These are phyloP conservation scores for Fusarium xylarioides DNA, from an alignment of 2,329 filamentous ascomycete genomes.

Conservation along the genomic window DNA sequence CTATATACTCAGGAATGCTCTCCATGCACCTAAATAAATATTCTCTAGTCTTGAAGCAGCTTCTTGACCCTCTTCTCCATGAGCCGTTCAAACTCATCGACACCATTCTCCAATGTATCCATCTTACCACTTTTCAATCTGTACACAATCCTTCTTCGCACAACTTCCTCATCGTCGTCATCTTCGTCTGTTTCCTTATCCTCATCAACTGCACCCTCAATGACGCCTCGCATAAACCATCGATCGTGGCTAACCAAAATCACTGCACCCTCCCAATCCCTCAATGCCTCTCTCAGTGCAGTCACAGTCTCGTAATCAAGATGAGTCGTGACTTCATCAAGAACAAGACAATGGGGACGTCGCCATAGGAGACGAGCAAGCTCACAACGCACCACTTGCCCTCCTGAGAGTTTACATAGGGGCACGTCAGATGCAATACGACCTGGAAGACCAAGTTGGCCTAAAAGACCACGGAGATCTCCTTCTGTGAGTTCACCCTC, in stretches of 20 bases:
- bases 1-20: not conserved
- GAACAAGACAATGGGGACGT: slow-evolving; percentile 75
- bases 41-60: slow-evolving; percentile 44
- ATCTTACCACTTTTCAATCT: slow-evolving; percentile 67
- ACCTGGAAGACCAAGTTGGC: slow-evolving; percentile 75
- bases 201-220: slow-evolving; percentile 56
- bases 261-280: slow-evolving; percentile 76
- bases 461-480: slow-evolving; percentile 71
- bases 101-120: slow-evolving; percentile 64
- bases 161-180: slow-evolving; percentile 52
- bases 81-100: slow-evolving; percentile 71
- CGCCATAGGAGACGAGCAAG: slow-evolving; percentile 75
- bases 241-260: slow-evolving; percentile 84
- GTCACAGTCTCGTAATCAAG: slow-evolving; percentile 83
- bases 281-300: slow-evolving; percentile 73
- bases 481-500: slow-evolving; percentile 68
- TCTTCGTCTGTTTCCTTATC: slow-evolving; percentile 50
- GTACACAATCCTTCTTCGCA: slow-evolving; percentile 65
- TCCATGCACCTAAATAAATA: not conserved
- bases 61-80: slow-evolving; percentile 67
- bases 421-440: slow-evolving; percentile 78
- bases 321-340: slow-evolving; percentile 87
- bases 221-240: slow-evolving; percentile 78
- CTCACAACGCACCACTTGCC: slow-evolving; percentile 74
- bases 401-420: slow-evolving; percentile 77